These are phyloP conservation scores for Ogataea henricii DNA, from an alignment of 805 yeast species.

Conservation along the genomic window DNA sequence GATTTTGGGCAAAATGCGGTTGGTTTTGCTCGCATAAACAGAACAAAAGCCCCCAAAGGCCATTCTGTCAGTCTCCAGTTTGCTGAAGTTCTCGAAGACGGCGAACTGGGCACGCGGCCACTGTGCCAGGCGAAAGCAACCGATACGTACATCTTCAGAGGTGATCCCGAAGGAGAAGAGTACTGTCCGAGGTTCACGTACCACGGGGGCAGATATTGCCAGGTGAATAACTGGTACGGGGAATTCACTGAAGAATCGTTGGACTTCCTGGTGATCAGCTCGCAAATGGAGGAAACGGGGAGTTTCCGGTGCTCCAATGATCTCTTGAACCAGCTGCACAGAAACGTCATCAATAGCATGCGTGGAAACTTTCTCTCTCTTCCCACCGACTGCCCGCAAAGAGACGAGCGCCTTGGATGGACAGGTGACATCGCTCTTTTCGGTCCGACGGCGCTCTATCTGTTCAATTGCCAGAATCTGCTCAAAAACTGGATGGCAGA, in stretches of 20 bases:
- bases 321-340: slow-evolving; percentile 19
- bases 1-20: slow-evolving; percentile 31
- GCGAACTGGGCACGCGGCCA: slow-evolving; percentile 28
- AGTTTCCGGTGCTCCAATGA: slow-evolving; percentile 25
- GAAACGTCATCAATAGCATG: slow-evolving; percentile 25
- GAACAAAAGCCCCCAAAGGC: slow-evolving; percentile 19
- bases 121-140: slow-evolving; percentile 25
- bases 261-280: slow-evolving; percentile 23
- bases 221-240: slow-evolving; percentile 24
- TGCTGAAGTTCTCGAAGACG: slow-evolving; percentile 31
- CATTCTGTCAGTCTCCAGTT: slow-evolving; percentile 20
- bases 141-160: slow-evolving; percentile 23
- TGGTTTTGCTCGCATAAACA: slow-evolving; percentile 22
- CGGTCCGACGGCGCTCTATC: slow-evolving; percentile 26
- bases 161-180: slow-evolving; percentile 21
- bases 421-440: slow-evolving; percentile 30
- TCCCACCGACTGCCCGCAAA: slow-evolving; percentile 32
- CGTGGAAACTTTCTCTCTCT: slow-evolving; percentile 28
- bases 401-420: slow-evolving; percentile 34
- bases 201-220: slow-evolving; percentile 30
- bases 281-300: slow-evolving; percentile 21
- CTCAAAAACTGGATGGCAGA: slow-evolving; percentile 26
- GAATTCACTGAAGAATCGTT: slow-evolving; percentile 17
- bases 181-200: slow-evolving; percentile 27
- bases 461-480: slow-evolving; percentile 24